Base-by-base conservation (phyloP, 2,329 filamentous ascomycete species). In the Blastomyces silverae region DNA sequence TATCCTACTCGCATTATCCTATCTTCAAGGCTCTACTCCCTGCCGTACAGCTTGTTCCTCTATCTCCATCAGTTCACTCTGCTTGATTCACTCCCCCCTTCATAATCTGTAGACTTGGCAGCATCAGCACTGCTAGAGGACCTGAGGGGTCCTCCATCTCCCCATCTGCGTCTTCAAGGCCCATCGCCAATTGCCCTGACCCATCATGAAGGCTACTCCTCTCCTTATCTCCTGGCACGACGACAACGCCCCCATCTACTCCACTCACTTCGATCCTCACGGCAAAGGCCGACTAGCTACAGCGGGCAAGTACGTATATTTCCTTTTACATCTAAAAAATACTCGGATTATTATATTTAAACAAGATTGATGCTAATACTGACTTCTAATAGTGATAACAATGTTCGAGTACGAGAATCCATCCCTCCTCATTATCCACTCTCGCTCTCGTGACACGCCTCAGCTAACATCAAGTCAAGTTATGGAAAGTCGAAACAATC, bases 201-300 rank as follows among this genome's bases (percentile, higher is more conserved):
- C 62, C 74, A 74, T 78, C 76, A 99, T 99, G 94, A 97, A 96
- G 85, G 92, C 92, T 75, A 89, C 91, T 74, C 93, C 94, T 72
- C 85, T 99, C 71, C 93, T 97, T 75, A 93, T 99, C 80, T 91
- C 95, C 82, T 99, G 94, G 94, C 95, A 99, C 79, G 91, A 97
- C 78, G 91, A 96, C 75, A 96, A 95, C 80, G 87, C 91, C 72
- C 94, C 94, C 66, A 92, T 99, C 76, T 99, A 97, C 81, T 97
- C 93, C 55, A 91, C 92, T 71, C 93, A 97, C 78, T 99, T 97
- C 76, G 93, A 99, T 76, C 91, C 91, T 59, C 85, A 91, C 74
- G 92, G 91, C 69, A 97, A 94, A 77, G 92, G 92, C 63, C 87
- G 94, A 73, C 81, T 99, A 68, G 94, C 94, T 65, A 99, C 94